A percentile compares a stretch with the other conserved stretches of the same genome.
Conservation (phyloP, 2,329 filamentous ascomycete genomes). For the Aureobasidium sp. region DNA sequence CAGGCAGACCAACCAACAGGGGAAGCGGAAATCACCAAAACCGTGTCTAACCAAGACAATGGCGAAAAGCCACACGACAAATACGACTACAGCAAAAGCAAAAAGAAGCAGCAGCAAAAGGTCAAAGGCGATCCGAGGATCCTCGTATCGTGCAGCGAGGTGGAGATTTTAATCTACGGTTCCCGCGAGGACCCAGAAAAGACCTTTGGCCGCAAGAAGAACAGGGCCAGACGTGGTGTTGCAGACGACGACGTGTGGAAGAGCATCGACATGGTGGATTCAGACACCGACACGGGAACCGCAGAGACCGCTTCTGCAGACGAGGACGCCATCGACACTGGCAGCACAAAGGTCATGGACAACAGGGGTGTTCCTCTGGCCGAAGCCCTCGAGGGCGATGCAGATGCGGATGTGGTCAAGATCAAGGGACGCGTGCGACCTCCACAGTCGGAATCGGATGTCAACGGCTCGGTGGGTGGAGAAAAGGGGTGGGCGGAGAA, state of each 20-base stretch:
- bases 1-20: neutral
- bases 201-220: constrained; percentile 37
- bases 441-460: constrained; percentile 37
- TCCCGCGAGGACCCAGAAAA: constrained; percentile 37
- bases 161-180: constrained; percentile 45
- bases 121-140: constrained; percentile 42
- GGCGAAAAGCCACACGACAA: constrained; percentile 2
- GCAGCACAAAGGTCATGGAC: constrained; percentile 3
- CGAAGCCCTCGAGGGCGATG: constrained; percentile 5
- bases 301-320: constrained; percentile 12
- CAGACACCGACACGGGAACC: neutral
- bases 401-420: constrained; percentile 14
- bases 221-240: constrained; percentile 35
- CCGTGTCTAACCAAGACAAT: neutral
- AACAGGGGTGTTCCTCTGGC: neutral
- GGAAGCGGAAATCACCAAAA: neutral
- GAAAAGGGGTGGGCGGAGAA: constrained; percentile 47
- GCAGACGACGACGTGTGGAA: constrained; percentile 33
- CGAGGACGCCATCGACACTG: constrained; percentile 14
- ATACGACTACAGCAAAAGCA: neutral
- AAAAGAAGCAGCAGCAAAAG: constrained; percentile 8
- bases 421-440: constrained; percentile 24
- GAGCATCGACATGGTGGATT: constrained; percentile 34
- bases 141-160: constrained; percentile 41
- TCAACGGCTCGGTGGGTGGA: constrained; percentile 48